Evolutionary conservation across 2,329 filamentous ascomycete genomes (phyloP).

Genomic region (Aspergillus jensenii): DNA sequence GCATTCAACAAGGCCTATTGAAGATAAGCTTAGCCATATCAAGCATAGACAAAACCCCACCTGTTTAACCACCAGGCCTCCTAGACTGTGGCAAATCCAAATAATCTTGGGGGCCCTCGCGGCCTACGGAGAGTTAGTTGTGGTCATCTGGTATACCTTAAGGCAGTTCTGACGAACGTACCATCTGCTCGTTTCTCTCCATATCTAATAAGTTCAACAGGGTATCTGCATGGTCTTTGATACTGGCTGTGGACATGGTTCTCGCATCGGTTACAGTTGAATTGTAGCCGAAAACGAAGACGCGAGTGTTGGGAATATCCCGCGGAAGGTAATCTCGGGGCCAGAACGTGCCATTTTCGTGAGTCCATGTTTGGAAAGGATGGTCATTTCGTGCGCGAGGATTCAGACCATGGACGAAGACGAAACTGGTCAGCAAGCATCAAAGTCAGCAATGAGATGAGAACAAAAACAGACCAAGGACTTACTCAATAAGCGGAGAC

Average conservation of each 20-base stretch:
- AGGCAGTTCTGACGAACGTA: neutral
- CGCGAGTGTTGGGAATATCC: constrained; percentile 29
- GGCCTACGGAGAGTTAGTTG: constrained; percentile 14
- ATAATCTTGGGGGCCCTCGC: constrained; percentile 29
- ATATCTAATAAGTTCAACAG: constrained; percentile 33
- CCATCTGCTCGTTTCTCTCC: constrained; percentile 29
- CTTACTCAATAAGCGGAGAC: constrained; percentile 30
- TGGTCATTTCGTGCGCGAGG: constrained; percentile 32
- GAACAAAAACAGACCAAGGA: neutral
- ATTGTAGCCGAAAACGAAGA: constrained; percentile 36
- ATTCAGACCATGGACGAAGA: constrained; percentile 35
- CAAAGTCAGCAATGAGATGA: too few relatives aligned
- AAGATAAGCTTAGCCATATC: neutral
- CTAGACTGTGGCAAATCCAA: constrained; percentile 33
- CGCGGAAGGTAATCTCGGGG: constrained; percentile 25
- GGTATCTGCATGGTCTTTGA: constrained; percentile 37
- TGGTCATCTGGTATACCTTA: neutral
- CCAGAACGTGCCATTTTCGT: constrained; percentile 28
- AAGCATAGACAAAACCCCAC: constrained; percentile 7
- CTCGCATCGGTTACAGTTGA: constrained; percentile 31
- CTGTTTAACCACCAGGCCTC: constrained; percentile 33
- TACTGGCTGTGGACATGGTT: constrained; percentile 33
- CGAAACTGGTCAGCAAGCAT: constrained; percentile 18
- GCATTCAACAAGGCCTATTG: constrained; percentile 33
- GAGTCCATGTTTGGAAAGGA: constrained; percentile 34